Conservation (phyloP, 805 yeast species). For the Wickerhamomyces ciferrii region DNA sequence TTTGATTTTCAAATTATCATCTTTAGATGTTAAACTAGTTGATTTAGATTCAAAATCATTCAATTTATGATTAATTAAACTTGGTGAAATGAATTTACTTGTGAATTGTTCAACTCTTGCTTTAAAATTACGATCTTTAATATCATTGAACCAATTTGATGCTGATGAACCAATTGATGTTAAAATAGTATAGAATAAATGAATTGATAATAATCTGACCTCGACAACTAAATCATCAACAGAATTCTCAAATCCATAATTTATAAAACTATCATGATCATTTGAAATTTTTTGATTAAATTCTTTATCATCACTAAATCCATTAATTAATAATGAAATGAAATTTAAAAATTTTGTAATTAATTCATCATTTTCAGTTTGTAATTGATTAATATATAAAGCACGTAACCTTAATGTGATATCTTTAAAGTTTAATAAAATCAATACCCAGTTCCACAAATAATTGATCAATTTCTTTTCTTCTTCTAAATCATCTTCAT, state of each 20-base stretch:
- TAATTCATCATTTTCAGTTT: conserved; percentile 32
- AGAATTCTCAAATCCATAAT: conserved; percentile 8
- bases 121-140: conserved; percentile 65
- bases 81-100: conserved; percentile 55
- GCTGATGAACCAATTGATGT: conserved; percentile 49
- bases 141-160: conserved; percentile 65
- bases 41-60: conserved; percentile 40
- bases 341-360: conserved; percentile 46
- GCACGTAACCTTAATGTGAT: conserved; percentile 61
- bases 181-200: conserved; percentile 46
- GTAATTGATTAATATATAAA: conserved; percentile 54
- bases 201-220: conserved; percentile 37
- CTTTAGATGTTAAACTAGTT: conserved; percentile 25
- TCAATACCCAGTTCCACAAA: conserved; percentile 65
- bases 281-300: conserved; percentile 14
- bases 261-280: conserved; percentile 18
- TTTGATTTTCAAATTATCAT: conserved; percentile 46
- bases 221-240: conserved; percentile 9
- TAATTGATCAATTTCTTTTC: conserved; percentile 34
- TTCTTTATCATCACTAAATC: conserved; percentile 16
- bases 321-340: conserved; percentile 49
- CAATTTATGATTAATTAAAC: conserved; percentile 53
- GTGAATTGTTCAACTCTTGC: conserved; percentile 59
- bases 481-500: conserved; percentile 33
- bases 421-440: conserved; percentile 56